Base-by-base conservation (phyloP, 345 rosid genomes). In the Toxicodendron radicans region DNA sequence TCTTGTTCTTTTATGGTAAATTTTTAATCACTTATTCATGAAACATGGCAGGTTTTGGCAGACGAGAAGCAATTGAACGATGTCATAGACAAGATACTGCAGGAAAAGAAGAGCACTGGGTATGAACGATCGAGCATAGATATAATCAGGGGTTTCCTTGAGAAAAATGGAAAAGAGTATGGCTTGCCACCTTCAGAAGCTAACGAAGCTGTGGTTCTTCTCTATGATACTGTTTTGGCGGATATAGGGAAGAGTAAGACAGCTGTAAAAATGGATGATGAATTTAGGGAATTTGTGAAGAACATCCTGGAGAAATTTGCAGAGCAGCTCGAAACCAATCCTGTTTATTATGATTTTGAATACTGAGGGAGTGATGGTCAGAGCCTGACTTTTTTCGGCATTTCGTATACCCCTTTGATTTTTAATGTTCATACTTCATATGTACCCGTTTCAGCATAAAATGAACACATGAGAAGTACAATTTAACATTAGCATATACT, bases 141-240 rank as follows among this genome's bases (percentile, higher is more conserved):
- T 68, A 65, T 77, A 54, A 80, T 89, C 74, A 74, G 85, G 81
- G 68, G 32, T 68, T 86, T 86, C 78, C 83, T 94, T 32, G 83
- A 83, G 80, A 64, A 82, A 75, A 88, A 84, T 17, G 93, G 92
- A 17, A 75, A 76, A 52, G 88, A 90, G 72, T 68, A 88, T 46
- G 98, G 98, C 24, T 79, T 94, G 85, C 98, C 98, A 43, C 90
- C 90, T 27, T 32, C 83, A 18, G 82, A 91, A 75, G 83, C 87
- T 49, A 87, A 86, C 12, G 97, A 92, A 64, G 72, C 91, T 8
- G 85, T 78, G 58, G 35, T 62, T 78, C 84, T 77, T 81, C 84
- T 92, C 17, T 92, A 92, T 27, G 90, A 88, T 70, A 81, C 80
- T 1, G 82, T 89, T 53, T 86, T 90, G 58, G 74, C 88, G 38